phyloP scores from a whole-genome alignment of 345 rosid genomes.

The Orychophragmus violaceus region DNA sequence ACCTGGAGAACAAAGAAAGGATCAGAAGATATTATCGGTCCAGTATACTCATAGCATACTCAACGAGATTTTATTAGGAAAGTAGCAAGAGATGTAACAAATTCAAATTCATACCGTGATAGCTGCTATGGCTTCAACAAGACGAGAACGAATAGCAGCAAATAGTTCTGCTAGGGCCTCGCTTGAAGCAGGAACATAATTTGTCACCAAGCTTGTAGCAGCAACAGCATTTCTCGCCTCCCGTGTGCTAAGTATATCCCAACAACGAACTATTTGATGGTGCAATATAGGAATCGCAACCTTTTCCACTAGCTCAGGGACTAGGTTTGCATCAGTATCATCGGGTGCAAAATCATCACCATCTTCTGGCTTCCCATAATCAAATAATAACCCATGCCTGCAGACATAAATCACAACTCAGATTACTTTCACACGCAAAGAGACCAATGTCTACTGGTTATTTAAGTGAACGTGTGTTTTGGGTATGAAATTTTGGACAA shows the following conservation, averaged over 20 bases:
- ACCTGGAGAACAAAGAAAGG: conserved; percentile 40
- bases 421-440: not conserved
- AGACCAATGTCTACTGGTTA: not conserved
- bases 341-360: conserved; percentile 50
- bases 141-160: conserved; percentile 59
- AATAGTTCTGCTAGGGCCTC: conserved; percentile 61
- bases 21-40: conserved; percentile 9
- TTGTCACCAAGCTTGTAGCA: conserved; percentile 70
- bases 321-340: conserved; percentile 81
- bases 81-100: conserved; percentile 5
- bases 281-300: conserved; percentile 79
- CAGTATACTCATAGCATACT: not conserved
- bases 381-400: conserved; percentile 80
- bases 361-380: conserved; percentile 77
- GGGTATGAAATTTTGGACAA: conserved; percentile 1
- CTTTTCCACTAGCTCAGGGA: conserved; percentile 84
- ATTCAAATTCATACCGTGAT: conserved; percentile 40
- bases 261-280: conserved; percentile 75
- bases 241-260: conserved; percentile 81
- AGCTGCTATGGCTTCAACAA: conserved; percentile 60
- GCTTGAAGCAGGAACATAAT: conserved; percentile 72
- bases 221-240: conserved; percentile 81
- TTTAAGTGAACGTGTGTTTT: not conserved
- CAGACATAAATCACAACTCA: conserved; percentile 19
- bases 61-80: not conserved